Base-by-base conservation (phyloP, 2,329 filamentous ascomycete genomes). In the Stromatinia cepivora region DNA sequence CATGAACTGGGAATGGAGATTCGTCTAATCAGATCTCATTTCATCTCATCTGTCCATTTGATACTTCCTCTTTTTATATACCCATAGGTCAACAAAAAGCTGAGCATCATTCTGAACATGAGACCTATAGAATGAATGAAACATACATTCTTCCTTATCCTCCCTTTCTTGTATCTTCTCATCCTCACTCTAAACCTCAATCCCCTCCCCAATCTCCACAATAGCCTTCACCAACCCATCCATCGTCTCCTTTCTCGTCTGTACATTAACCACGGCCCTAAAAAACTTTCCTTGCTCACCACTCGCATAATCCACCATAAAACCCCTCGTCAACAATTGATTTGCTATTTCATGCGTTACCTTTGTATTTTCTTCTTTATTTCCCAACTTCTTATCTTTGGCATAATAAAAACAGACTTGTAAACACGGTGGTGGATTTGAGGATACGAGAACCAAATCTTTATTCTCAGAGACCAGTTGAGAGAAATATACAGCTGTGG, bases 381-480 rank as follows among this genome's bases (percentile, higher is more conserved):
- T 81, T 69, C 70, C 74, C 1, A 79, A 77, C 68, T 91, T 72
- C 69, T 79, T 75, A 3, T 88, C 87, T 82, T 0, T 87, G 2
- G 90, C 88, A 76, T 92, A 93, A 79, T 97, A 97, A 79, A 98
- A 98, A 82, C 94, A 97, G 31, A 98, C 91, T 81, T 98, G 95
- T 78, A 97, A 82, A 80, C 94, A 98, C 0, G 92, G 92, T 59
- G 94, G 90, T 36, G 93, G 92, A 75, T 91, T 90, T 69, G 87
- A 84, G 15, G 88, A 92, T 4, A 97, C 87, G 22, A 97, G 83
- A 25, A 86, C 81, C 74, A 98, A 91, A 74, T 92, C 82, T 0
- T 81, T 78, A 54, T 84, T 83, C 20, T 81, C 59, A 7, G 82
- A 79, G 3, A 97, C 77, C 0, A 89, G 79, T 0, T 77, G 77